Percentiles rank a stretch among this genome's conserved stretches.
phyloP scores from a whole-genome alignment of 1,284 basidiomycete species.

The Rhodotorula mucilaginosa region DNA sequence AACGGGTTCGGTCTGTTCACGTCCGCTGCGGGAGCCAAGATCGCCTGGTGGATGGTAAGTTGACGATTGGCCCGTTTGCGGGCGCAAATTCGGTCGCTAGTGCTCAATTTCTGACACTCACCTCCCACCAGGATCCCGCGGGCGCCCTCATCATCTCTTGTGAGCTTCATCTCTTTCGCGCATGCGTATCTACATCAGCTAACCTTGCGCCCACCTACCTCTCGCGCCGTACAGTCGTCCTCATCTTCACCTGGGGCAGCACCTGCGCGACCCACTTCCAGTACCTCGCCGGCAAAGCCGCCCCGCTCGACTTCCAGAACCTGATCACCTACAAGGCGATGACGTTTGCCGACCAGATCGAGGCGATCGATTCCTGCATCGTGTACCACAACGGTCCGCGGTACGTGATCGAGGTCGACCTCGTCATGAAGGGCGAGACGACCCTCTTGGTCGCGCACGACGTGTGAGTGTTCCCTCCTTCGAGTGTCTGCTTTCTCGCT shows the following conservation, averaged over 20 bases:
- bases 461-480: constrained; percentile 24
- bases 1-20: constrained; percentile 72
- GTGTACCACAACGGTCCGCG: constrained; percentile 57
- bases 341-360: constrained; percentile 82
- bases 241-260: constrained; percentile 46
- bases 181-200: too few species aligned
- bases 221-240: constrained; percentile 13
- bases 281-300: constrained; percentile 83
- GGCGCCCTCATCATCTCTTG: constrained; percentile 83
- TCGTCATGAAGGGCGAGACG: constrained; percentile 86
- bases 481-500: not conserved
- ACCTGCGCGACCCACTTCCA: constrained; percentile 80
- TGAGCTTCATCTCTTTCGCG: not conserved
- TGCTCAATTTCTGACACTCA: not conserved
- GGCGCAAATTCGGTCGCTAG: not conserved
- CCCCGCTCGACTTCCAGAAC: constrained; percentile 79
- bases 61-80: too few species aligned
- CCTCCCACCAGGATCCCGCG: constrained; percentile 59
- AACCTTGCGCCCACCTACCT: not conserved
- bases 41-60: constrained; percentile 67
- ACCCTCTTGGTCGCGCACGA: constrained; percentile 91
- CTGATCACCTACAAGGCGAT: constrained; percentile 84
- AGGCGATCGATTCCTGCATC: constrained; percentile 76
- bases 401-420: constrained; percentile 91
- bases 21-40: constrained; percentile 80